phyloP scores from a whole-genome alignment of 2,329 filamentous ascomycete species.

The Trichophyton schoenleinii region DNA sequence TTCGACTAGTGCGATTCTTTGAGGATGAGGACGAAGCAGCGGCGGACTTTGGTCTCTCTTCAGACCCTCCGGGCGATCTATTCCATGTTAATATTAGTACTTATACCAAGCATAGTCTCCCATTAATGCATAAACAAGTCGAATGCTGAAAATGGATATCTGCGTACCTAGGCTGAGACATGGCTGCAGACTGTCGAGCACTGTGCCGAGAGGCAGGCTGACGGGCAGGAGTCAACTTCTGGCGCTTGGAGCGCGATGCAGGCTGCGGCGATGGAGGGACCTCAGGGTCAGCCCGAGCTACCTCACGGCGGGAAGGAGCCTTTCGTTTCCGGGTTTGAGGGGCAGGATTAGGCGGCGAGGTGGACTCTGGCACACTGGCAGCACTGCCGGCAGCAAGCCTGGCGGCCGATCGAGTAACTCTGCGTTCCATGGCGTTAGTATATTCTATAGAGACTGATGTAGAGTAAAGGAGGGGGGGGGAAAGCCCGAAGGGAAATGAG shows the following conservation, averaged over 20 bases:
- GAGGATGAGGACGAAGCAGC: slow-evolving; percentile 49
- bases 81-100: slow-evolving; percentile 5
- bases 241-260: slow-evolving; percentile 52
- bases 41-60: slow-evolving; percentile 41
- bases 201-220: slow-evolving; percentile 29
- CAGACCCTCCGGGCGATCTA: slow-evolving; percentile 27
- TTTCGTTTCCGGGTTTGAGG: slow-evolving; percentile 63
- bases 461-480: slow-evolving; percentile 3
- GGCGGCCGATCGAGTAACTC: slow-evolving; percentile 88
- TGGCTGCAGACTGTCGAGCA: slow-evolving; percentile 25
- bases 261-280: neutral
- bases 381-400: slow-evolving; percentile 19
- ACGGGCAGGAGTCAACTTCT: slow-evolving; percentile 46
- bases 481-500: too few relatives aligned
- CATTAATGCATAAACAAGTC: too few relatives aligned
- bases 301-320: slow-evolving; percentile 39
- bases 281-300: slow-evolving; percentile 18
- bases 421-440: slow-evolving; percentile 81
- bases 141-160: slow-evolving; percentile 10
- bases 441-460: slow-evolving; percentile 15
- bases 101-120: neutral
- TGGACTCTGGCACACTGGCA: slow-evolving; percentile 40
- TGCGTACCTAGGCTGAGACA: slow-evolving; percentile 33
- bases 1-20: slow-evolving; percentile 59
- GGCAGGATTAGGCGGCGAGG: slow-evolving; percentile 33